phyloP scores from a whole-genome alignment of 768 basidiomycete genomes.

The Hygrocybe punicea region DNA sequence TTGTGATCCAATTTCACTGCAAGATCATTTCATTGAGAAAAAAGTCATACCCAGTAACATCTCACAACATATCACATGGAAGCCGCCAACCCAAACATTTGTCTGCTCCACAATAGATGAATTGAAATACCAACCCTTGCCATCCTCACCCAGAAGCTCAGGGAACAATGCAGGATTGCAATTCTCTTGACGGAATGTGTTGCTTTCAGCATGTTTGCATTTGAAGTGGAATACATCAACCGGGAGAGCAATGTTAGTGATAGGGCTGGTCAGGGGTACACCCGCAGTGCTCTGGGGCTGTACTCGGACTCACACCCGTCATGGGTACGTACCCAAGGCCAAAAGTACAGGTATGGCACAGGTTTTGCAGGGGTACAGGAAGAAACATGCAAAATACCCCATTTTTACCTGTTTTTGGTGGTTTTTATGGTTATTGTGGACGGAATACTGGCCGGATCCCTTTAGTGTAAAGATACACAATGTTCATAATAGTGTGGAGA shows the following conservation, averaged over 20 bases:
- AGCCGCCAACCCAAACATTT: conserved; percentile 45
- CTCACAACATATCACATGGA: conserved; percentile 27
- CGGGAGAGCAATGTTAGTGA: conserved; percentile 21
- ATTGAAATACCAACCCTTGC: conserved; percentile 42
- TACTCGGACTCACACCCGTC: too few relatives aligned
- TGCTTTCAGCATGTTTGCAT: conserved; percentile 29
- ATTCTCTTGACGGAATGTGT: conserved; percentile 21
- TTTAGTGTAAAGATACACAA: too few relatives aligned
- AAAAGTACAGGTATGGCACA: too few relatives aligned
- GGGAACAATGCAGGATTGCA: conserved; percentile 37
- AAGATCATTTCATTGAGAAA: conserved; percentile 38
- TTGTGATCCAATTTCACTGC: neutral
- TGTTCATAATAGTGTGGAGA: too few relatives aligned
- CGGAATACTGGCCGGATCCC: too few relatives aligned
- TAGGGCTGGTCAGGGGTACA: too few relatives aligned
- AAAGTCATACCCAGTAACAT: conserved; percentile 33
- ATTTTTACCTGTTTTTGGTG: too few relatives aligned
- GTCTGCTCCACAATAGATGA: conserved; percentile 39
- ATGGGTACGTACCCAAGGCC: too few relatives aligned
- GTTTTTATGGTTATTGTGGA: too few relatives aligned
- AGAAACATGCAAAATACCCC: too few relatives aligned
- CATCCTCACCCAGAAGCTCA: conserved; percentile 29
- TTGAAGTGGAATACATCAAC: conserved; percentile 40
- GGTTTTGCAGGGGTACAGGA: too few relatives aligned
- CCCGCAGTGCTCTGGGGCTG: too few relatives aligned